Evolutionary conservation across 169 alveolate species (phyloP).

Genomic region (Babesia ovata): DNA sequence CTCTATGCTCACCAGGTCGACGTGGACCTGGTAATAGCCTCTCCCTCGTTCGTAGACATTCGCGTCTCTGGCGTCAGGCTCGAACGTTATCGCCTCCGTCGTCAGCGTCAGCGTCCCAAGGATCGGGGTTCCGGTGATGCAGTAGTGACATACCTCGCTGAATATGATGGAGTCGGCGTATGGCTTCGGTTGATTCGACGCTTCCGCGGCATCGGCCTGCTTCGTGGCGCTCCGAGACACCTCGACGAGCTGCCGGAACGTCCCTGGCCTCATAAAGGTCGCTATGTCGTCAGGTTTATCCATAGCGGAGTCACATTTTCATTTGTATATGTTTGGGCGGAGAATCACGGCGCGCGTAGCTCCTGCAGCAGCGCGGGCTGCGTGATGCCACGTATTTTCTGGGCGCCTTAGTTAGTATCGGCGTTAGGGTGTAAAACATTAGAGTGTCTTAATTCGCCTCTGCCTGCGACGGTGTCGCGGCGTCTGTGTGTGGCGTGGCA

Average conservation of each 20-base stretch:
- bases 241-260: constrained; percentile 28
- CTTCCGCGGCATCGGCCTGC: not conserved
- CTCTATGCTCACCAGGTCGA: constrained; percentile 70
- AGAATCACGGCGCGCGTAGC: too few species aligned
- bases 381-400: too few species aligned
- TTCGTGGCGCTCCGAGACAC: constrained; percentile 4
- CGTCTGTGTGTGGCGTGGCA: too few species aligned
- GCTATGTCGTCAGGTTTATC: not conserved
- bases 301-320: constrained; percentile 10
- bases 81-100: constrained; percentile 74
- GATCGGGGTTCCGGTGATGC: constrained; percentile 68
- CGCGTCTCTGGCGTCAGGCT: constrained; percentile 79
- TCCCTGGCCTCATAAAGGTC: constrained; percentile 6
- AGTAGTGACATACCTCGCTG: constrained; percentile 76
- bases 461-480: not conserved
- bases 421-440: not conserved
- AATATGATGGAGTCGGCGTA: constrained; percentile 63
- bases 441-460: not conserved
- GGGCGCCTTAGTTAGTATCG: not conserved
- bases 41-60: constrained; percentile 73
- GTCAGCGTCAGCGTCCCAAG: constrained; percentile 76
- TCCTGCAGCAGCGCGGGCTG: too few species aligned
- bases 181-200: not conserved
- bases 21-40: constrained; percentile 75
- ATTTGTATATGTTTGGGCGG: not conserved